A percentile compares a stretch with the other conserved stretches of the same genome.
These are phyloP conservation scores for Fusarium burgessii DNA, from an alignment of 2,329 filamentous ascomycete species.

Conservation along the genomic window DNA sequence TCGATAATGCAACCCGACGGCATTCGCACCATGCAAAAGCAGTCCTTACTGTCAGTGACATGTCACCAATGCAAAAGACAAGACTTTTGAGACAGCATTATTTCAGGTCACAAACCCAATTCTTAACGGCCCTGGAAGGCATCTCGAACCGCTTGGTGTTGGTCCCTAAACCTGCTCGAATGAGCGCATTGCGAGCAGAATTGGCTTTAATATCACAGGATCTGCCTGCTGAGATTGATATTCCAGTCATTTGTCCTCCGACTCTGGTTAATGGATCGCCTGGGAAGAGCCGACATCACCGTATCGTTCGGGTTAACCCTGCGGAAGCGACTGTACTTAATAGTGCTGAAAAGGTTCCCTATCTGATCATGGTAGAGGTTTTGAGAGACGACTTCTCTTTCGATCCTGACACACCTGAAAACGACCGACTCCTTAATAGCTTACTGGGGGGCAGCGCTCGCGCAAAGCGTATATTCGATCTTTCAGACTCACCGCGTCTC, in stretches of 20 bases:
- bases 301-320: constrained; percentile 85
- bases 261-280: constrained; percentile 79
- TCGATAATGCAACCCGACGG: constrained; percentile 65
- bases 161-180: constrained; percentile 82
- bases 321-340: constrained; percentile 87
- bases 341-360: constrained; percentile 88
- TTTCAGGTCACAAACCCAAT: constrained; percentile 84
- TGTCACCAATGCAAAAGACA: constrained; percentile 76
- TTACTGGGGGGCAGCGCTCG: constrained; percentile 69
- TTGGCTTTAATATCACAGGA: constrained; percentile 84
- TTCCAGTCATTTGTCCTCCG: constrained; percentile 83
- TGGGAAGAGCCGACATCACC: constrained; percentile 81
- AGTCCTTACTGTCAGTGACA: constrained; percentile 68
- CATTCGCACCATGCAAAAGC: constrained; percentile 73
- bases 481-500: constrained; percentile 72
- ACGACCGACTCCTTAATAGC: constrained; percentile 71
- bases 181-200: constrained; percentile 85
- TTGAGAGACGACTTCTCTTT: constrained; percentile 86
- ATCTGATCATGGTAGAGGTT: constrained; percentile 86
- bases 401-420: constrained; percentile 79
- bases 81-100: constrained; percentile 83
- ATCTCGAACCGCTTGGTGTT: constrained; percentile 87
- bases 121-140: constrained; percentile 82
- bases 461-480: constrained; percentile 73
- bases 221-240: constrained; percentile 84